phyloP scores from a whole-genome alignment of 106 monocot genomes.

The Triglochin maritima region DNA sequence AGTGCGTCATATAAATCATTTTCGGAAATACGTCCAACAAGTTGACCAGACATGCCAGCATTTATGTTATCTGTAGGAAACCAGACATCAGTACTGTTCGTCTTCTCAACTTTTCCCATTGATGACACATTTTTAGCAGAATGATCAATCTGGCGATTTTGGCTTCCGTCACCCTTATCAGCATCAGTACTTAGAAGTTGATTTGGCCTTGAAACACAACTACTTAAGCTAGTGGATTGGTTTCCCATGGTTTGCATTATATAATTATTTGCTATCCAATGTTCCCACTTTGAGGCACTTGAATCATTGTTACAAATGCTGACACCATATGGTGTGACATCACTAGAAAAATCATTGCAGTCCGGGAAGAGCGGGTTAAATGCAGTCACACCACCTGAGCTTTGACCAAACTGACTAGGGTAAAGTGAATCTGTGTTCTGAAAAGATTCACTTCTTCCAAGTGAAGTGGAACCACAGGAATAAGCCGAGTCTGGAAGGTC shows the following conservation, averaged over 20 bases:
- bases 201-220: neutral
- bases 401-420: conserved; percentile 6
- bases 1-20: conserved; percentile 64
- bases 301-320: neutral
- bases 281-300: conserved; percentile 1
- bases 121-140: conserved; percentile 5
- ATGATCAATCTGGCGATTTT: neutral
- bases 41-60: conserved; percentile 5
- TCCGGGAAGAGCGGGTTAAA: conserved; percentile 7
- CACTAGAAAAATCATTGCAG: neutral
- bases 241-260: conserved; percentile 9
- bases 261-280: conserved; percentile 8
- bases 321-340: neutral
- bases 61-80: neutral
- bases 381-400: neutral
- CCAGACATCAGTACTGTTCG: neutral
- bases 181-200: conserved; percentile 2
- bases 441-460: conserved; percentile 10
- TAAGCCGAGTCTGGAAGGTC: conserved; percentile 2
- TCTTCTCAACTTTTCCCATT: neutral
- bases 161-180: conserved; percentile 7
- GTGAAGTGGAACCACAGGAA: conserved; percentile 4
- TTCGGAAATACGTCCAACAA: conserved; percentile 8
- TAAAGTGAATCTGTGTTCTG: conserved; percentile 3
- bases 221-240: neutral